Evolutionary conservation across 192 early-diverging fungal species (phyloP).

Genomic region (Dimargaris verticillata): DNA sequence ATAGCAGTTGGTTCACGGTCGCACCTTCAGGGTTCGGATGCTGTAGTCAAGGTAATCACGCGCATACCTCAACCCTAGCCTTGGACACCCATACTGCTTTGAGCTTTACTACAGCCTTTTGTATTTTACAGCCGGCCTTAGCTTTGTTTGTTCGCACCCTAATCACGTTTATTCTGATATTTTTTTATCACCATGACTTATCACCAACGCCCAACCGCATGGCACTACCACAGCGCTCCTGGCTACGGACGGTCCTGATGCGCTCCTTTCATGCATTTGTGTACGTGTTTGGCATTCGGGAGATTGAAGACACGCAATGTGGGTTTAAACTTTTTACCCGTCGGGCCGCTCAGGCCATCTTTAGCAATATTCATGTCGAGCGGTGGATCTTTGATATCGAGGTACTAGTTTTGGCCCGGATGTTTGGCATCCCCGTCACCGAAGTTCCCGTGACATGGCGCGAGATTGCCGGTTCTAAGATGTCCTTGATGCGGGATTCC

Average conservation of each 20-base stretch:
- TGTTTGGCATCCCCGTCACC: constrained; percentile 50
- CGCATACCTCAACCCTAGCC: not conserved
- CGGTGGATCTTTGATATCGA: constrained; percentile 99
- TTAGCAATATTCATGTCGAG: constrained; percentile 84
- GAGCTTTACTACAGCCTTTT: no score
- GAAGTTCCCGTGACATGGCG: constrained; percentile 94
- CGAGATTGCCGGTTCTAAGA: constrained; percentile 89
- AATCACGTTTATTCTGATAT: not conserved
- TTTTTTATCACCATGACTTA: not conserved
- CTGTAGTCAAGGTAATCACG: constrained; percentile 60
- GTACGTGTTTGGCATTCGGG: constrained; percentile 67
- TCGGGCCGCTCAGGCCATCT: constrained; percentile 51
- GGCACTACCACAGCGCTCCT: constrained; percentile 52
- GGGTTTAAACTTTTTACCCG: constrained; percentile 93
- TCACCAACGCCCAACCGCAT: not conserved
- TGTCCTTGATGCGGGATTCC: constrained; percentile 71
- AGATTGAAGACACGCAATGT: constrained; percentile 91
- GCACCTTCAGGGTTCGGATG: constrained; percentile 58
- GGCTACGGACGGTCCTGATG: constrained; percentile 86
- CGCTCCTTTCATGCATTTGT: constrained; percentile 84
- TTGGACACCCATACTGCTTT: not conserved
- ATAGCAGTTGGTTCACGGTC: constrained; percentile 83
- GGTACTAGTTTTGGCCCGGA: constrained; percentile 65
- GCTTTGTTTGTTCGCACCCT: not conserved
- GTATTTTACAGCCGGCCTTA: no score